phyloP scores from a whole-genome alignment of 2,329 filamentous ascomycete genomes.

The Tympanopsis confertula region DNA sequence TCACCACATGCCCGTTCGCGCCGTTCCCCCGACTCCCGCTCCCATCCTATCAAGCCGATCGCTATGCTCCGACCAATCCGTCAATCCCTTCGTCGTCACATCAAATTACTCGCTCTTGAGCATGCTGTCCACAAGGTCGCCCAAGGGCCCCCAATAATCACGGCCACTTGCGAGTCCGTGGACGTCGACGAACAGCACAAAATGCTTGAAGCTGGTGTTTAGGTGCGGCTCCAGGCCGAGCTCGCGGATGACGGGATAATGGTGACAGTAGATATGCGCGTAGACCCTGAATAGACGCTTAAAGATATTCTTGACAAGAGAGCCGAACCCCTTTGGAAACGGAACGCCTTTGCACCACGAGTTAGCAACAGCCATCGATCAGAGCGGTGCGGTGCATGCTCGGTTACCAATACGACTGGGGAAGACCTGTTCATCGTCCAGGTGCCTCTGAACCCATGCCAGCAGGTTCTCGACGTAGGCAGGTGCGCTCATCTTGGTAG shows the following conservation, averaged over 20 bases:
- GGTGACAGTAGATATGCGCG: conserved; percentile 98
- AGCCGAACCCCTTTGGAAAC: conserved; percentile 84
- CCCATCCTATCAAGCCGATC: too few species aligned
- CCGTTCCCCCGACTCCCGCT: too few species aligned
- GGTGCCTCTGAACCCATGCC: conserved; percentile 88
- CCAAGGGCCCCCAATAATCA: conserved; percentile 93
- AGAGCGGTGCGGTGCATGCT: conserved; percentile 4
- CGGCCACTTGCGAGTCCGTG: conserved; percentile 83
- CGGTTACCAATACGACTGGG: conserved; percentile 70
- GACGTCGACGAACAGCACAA: conserved; percentile 96
- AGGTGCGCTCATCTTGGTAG: conserved; percentile 94
- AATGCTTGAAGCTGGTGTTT: conserved; percentile 99
- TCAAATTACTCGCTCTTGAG: conserved; percentile 69
- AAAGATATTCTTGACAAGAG: conserved; percentile 87
- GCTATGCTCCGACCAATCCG: too few species aligned
- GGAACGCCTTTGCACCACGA: conserved; percentile 64
- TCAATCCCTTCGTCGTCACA: too few species aligned
- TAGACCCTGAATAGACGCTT: conserved; percentile 98
- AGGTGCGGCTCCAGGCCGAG: conserved; percentile 91
- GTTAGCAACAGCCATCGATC: conserved; percentile 6
- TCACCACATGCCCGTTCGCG: too few species aligned
- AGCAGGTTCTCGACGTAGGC: conserved; percentile 97
- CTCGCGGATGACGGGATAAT: conserved; percentile 93
- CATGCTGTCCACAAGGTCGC: conserved; percentile 96
- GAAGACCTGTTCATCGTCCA: conserved; percentile 90